Percentiles rank a stretch among this genome's conserved stretches.
These are phyloP conservation scores for Immersiporthe knoxdaviesiana DNA, from an alignment of 2,329 filamentous ascomycete species.

Conservation along the genomic window DNA sequence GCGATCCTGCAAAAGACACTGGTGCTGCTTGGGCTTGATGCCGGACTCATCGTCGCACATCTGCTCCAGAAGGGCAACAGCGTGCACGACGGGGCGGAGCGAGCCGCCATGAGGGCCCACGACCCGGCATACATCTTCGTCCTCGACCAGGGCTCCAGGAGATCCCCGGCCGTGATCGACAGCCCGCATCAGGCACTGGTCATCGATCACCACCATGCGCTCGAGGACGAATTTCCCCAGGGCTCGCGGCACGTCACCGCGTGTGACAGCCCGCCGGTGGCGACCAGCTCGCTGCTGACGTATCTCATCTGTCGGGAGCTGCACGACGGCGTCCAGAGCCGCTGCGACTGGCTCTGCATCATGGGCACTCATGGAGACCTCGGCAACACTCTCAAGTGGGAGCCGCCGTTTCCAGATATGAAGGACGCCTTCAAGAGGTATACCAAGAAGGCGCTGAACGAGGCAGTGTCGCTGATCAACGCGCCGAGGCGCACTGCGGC, in stretches of 20 bases:
- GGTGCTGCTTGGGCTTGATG: constrained; percentile 58
- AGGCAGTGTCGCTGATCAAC: constrained; percentile 66
- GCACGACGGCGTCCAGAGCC: constrained; percentile 50
- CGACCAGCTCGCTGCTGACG: constrained; percentile 65
- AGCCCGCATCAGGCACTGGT: constrained; percentile 55
- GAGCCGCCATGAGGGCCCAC: constrained; percentile 52
- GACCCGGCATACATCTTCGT: constrained; percentile 63
- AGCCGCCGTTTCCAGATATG: constrained; percentile 69
- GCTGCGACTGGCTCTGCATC: constrained; percentile 64
- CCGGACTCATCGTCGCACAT: constrained; percentile 58
- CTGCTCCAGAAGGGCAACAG: constrained; percentile 62
- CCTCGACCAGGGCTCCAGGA: constrained; percentile 66
- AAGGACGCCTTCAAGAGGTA: constrained; percentile 59
- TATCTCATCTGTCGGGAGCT: constrained; percentile 65
- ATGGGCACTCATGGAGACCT: constrained; percentile 71
- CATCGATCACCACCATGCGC: constrained; percentile 68
- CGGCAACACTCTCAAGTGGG: constrained; percentile 67
- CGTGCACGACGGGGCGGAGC: constrained; percentile 59
- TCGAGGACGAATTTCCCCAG: constrained; percentile 58
- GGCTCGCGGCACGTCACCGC: constrained; percentile 61
- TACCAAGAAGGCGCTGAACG: constrained; percentile 65
- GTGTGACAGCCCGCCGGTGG: constrained; percentile 66
- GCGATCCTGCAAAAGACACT: constrained; percentile 65
- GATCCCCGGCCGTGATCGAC: constrained; percentile 57
- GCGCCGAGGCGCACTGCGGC: constrained; percentile 65